Percentiles rank a stretch among this genome's conserved stretches.
Conservation (phyloP, 2,329 filamentous ascomycete genomes). For the Diaporthe longicolla region DNA sequence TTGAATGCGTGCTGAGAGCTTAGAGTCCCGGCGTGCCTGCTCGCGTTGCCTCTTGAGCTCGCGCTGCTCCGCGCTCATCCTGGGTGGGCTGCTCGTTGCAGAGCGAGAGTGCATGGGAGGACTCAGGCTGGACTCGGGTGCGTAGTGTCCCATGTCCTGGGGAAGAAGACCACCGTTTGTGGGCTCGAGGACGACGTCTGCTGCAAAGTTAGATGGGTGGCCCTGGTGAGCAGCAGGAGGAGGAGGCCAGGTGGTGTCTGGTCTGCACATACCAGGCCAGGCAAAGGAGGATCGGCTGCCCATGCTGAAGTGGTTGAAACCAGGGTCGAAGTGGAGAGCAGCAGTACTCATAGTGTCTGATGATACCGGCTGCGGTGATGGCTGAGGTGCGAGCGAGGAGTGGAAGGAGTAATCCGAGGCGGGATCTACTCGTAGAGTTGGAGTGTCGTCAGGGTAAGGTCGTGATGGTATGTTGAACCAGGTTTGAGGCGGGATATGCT, state of each 20-base stretch:
- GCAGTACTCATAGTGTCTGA: conserved; percentile 58
- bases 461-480: conserved; percentile 49
- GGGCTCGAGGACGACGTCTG: conserved; percentile 50
- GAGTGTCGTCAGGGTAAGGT: conserved; percentile 45
- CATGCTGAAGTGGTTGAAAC: conserved; percentile 66
- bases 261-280: conserved; percentile 61
- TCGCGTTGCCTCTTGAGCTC: conserved; percentile 74
- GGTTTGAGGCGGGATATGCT: conserved; percentile 49
- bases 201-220: conserved; percentile 34
- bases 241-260: conserved; percentile 1
- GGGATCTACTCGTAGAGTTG: conserved; percentile 53
- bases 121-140: conserved; percentile 66
- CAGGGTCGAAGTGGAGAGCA: conserved; percentile 64
- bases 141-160: conserved; percentile 63
- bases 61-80: conserved; percentile 72
- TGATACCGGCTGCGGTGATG: conserved; percentile 42
- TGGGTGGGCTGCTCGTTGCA: conserved; percentile 71
- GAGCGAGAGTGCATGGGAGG: conserved; percentile 66
- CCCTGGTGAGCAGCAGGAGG: not conserved
- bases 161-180: conserved; percentile 55
- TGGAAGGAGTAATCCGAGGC: conserved; percentile 49
- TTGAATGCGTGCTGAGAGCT: conserved; percentile 64
- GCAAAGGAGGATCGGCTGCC: conserved; percentile 64
- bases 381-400: conserved; percentile 27
- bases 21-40: conserved; percentile 70